These are phyloP conservation scores for Knufia petricola DNA, from an alignment of 2,329 filamentous ascomycete species.

Conservation along the genomic window DNA sequence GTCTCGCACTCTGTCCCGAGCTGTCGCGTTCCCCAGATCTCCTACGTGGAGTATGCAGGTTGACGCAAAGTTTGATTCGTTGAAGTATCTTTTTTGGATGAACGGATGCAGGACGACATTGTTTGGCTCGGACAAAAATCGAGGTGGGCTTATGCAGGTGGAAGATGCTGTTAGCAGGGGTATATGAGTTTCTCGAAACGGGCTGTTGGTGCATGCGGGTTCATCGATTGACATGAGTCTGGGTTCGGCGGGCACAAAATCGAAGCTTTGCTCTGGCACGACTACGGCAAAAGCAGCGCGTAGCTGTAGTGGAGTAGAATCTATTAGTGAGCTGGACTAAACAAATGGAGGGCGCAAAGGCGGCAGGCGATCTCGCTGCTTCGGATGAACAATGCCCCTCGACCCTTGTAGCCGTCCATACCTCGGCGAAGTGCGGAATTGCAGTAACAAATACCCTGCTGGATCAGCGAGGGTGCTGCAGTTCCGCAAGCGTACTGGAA, in stretches of 20 bases:
- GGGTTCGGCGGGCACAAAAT: too few species aligned
- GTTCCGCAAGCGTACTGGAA: not conserved
- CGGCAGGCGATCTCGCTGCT: not conserved
- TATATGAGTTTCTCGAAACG: not conserved
- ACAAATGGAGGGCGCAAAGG: not conserved
- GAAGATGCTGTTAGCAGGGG: not conserved
- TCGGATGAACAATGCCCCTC: not conserved
- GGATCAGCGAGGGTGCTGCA: too few species aligned
- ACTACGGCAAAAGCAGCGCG: too few species aligned
- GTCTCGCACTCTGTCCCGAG: not conserved
- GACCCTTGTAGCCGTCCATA: not conserved
- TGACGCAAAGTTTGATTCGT: not conserved
- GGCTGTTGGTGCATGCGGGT: too few species aligned
- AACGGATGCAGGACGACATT: too few species aligned
- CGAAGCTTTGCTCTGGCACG: too few species aligned
- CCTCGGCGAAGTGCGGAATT: not conserved
- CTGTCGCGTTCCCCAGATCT: too few species aligned
- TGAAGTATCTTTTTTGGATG: too few species aligned
- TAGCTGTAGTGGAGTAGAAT: not conserved
- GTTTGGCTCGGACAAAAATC: not conserved
- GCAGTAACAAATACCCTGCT: not conserved
- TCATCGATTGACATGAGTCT: too few species aligned
- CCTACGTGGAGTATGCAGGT: not conserved
- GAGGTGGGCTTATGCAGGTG: not conserved
- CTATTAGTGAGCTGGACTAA: not conserved